Percentiles rank a stretch among this genome's conserved stretches.
These are phyloP conservation scores for Baorangia bicolor DNA, from an alignment of 768 basidiomycete genomes.

Conservation along the genomic window DNA sequence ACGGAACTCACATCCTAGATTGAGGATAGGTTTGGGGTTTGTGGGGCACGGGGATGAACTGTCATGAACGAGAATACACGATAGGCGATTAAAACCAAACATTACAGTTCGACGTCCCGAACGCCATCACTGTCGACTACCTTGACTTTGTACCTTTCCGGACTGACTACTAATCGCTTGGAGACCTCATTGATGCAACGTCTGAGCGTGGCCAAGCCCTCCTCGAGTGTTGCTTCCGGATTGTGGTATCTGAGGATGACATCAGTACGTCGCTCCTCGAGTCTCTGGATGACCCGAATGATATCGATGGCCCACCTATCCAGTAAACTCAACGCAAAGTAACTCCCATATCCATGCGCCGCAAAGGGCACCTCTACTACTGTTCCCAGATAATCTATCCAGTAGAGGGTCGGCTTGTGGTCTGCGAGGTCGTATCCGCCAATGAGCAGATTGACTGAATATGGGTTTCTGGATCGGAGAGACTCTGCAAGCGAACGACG, in stretches of 20 bases:
- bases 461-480: conserved; percentile 83
- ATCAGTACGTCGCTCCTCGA: background rate
- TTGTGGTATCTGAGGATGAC: conserved; percentile 71
- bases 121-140: conserved; percentile 91
- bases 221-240: conserved; percentile 80
- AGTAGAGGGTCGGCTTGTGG: conserved; percentile 77
- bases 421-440: conserved; percentile 88
- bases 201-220: conserved; percentile 79
- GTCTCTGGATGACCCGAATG: background rate
- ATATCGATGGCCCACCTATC: conserved; percentile 59
- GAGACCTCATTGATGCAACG: conserved; percentile 89
- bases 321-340: conserved; percentile 88
- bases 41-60: background rate
- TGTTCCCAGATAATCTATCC: conserved; percentile 96
- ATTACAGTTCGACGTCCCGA: conserved; percentile 71
- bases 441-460: conserved; percentile 88
- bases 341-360: conserved; percentile 93
- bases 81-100: background rate
- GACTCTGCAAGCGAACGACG: conserved; percentile 87
- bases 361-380: conserved; percentile 86
- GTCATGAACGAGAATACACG: conserved; percentile 2
- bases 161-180: conserved; percentile 76
- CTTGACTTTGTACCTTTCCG: conserved; percentile 84
- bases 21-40: conserved; percentile 4
- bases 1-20: conserved; percentile 24